phyloP scores from a whole-genome alignment of 2,329 filamentous ascomycete genomes.

The Davidsoniella neocaledoniae region DNA sequence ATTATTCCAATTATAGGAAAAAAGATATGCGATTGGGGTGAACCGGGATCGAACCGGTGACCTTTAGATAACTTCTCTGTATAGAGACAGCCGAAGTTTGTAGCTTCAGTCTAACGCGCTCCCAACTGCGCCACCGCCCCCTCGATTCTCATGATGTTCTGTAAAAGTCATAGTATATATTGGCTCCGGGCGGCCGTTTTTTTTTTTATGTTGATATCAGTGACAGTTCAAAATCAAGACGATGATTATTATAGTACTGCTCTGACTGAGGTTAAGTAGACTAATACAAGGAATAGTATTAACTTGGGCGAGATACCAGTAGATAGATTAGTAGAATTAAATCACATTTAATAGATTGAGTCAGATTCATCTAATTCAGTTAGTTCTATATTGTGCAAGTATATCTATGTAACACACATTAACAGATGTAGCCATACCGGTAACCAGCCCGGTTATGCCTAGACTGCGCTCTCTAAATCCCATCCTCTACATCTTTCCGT shows the following conservation, averaged over 20 bases:
- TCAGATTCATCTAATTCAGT: too few species aligned
- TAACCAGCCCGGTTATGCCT: background rate
- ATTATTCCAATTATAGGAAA: too few species aligned
- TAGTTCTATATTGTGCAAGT: conserved; percentile 3
- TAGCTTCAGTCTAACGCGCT: conserved; percentile 13
- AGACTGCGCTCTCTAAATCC: too few species aligned
- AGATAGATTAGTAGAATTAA: too few species aligned
- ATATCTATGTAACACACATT: conserved; percentile 3
- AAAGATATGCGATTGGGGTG: conserved; percentile 4
- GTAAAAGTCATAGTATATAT: too few species aligned
- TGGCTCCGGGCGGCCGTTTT: background rate
- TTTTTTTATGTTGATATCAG: background rate
- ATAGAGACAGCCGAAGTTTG: conserved; percentile 8
- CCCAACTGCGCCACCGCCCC: conserved; percentile 13
- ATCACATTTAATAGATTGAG: too few species aligned
- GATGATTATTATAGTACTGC: too few species aligned
- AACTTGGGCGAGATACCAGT: too few species aligned
- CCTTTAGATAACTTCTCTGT: conserved; percentile 12
- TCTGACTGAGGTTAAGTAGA: too few species aligned
- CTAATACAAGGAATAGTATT: too few species aligned
- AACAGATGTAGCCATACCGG: background rate
- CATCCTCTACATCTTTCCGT: too few species aligned
- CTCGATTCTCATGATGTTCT: background rate
- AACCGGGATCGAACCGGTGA: conserved; percentile 13
- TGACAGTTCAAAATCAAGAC: too few species aligned